A percentile compares a stretch with the other conserved stretches of the same genome.
Conservation (phyloP, 352 stramenopile genomes). For the Phytophthora rubi region DNA sequence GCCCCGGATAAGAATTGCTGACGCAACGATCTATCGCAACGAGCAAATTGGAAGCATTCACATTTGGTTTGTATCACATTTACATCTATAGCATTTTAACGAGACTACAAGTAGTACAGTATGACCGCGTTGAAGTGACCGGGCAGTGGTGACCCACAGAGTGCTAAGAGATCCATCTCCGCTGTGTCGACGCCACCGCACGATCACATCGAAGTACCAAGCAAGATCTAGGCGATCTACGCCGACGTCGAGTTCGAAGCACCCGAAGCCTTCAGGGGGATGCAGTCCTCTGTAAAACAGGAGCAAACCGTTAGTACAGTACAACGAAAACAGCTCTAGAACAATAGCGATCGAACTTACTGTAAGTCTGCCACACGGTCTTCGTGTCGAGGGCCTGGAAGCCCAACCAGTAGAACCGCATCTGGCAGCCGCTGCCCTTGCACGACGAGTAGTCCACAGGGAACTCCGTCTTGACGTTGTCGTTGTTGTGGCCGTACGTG, state of each 20-base stretch:
- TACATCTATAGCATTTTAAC: too few species aligned
- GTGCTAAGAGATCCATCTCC: not conserved
- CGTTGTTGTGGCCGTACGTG: not conserved
- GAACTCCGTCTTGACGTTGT: slow-evolving; percentile 18
- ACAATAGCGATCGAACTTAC: too few species aligned
- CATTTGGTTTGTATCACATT: too few species aligned
- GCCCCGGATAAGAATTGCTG: too few species aligned
- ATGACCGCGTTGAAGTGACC: too few species aligned
- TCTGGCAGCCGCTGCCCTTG: not conserved
- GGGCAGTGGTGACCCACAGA: too few species aligned
- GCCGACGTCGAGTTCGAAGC: not conserved
- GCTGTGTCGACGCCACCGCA: not conserved
- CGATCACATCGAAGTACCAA: not conserved
- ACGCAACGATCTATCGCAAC: too few species aligned
- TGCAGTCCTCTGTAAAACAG: not conserved
- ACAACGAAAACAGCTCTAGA: too few species aligned
- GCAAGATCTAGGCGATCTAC: not conserved
- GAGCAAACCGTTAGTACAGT: not conserved
- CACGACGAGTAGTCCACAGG: slow-evolving; percentile 25
- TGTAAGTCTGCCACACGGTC: not conserved
- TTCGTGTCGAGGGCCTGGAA: not conserved
- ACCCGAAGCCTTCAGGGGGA: not conserved
- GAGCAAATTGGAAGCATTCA: too few species aligned
- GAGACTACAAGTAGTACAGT: too few species aligned
- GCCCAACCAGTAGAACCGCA: not conserved